Conservation (phyloP, 495 filamentous ascomycete genomes). For the Evernia prunastri region DNA sequence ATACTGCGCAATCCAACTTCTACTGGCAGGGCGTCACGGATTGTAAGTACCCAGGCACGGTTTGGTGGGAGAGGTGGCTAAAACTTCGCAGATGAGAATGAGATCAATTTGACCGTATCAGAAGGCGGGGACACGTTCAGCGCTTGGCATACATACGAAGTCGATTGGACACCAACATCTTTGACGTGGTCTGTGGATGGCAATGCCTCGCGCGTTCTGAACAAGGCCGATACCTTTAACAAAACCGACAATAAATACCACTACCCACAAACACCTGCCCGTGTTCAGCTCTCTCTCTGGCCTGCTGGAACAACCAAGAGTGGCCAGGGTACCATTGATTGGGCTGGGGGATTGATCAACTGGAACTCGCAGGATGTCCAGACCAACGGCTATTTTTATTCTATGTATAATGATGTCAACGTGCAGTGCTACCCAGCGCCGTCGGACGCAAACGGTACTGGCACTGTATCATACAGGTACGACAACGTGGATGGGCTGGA, state of each 20-base stretch:
- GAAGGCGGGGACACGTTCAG: constrained; percentile 58
- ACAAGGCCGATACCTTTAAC: constrained; percentile 78
- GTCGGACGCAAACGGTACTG: constrained; percentile 51
- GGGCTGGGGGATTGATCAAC: constrained; percentile 85
- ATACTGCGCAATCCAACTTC: constrained; percentile 82
- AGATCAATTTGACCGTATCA: constrained; percentile 57
- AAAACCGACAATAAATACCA: constrained; percentile 71
- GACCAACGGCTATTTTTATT: constrained; percentile 82
- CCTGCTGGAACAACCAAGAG: constrained; percentile 79
- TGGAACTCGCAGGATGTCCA: constrained; percentile 81
- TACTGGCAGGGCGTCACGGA: constrained; percentile 92
- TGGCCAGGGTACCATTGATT: constrained; percentile 75
- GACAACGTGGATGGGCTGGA: constrained; percentile 59
- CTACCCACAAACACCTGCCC: constrained; percentile 89
- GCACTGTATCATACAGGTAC: constrained; percentile 69
- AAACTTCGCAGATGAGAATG: constrained; percentile 59
- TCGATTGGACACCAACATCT: constrained; percentile 82
- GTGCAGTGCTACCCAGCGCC: constrained; percentile 81
- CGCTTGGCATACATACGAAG: constrained; percentile 83
- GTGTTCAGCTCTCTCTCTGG: constrained; percentile 93
- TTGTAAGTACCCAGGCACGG: constrained; percentile 54
- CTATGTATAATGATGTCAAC: constrained; percentile 65
- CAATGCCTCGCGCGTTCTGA: constrained; percentile 61
- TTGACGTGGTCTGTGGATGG: constrained; percentile 86
- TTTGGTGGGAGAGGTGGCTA: constrained; percentile 15